These are phyloP conservation scores for Phytophthora sp. DNA, from an alignment of 352 stramenopile genomes.

Conservation along the genomic window DNA sequence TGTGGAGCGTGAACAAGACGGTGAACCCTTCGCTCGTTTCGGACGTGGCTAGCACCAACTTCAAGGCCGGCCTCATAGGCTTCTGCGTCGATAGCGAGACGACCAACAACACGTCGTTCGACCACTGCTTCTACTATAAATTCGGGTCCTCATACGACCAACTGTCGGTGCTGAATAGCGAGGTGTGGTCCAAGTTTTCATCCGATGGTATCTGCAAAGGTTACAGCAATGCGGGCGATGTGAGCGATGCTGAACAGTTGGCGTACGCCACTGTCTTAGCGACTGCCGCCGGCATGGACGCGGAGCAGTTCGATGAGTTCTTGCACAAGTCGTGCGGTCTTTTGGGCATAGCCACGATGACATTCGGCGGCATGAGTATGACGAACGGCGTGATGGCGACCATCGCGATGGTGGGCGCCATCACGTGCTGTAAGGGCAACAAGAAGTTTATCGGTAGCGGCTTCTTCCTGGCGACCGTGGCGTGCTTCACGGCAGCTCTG, in stretches of 20 bases:
- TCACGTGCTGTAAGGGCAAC: constrained; percentile 48
- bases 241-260: constrained; percentile 33
- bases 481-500: constrained; percentile 17
- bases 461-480: constrained; percentile 29
- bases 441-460: constrained; percentile 28
- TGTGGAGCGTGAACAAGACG: constrained; percentile 23
- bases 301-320: constrained; percentile 59
- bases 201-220: constrained; percentile 55
- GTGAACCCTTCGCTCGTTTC: constrained; percentile 16
- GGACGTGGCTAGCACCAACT: constrained; percentile 16
- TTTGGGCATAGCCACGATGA: constrained; percentile 48
- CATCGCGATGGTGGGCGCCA: constrained; percentile 54
- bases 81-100: constrained; percentile 59
- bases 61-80: constrained; percentile 24
- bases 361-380: constrained; percentile 50
- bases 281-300: constrained; percentile 50
- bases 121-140: constrained; percentile 79
- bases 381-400: constrained; percentile 49
- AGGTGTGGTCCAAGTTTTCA: constrained; percentile 49
- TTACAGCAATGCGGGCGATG: constrained; percentile 40
- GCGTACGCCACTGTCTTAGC: constrained; percentile 46
- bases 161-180: constrained; percentile 35
- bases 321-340: constrained; percentile 60
- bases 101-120: constrained; percentile 43
- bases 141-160: constrained; percentile 51